Percentiles rank a stretch among this genome's conserved stretches.
Conservation (phyloP, 1,284 basidiomycete species). For the Ustilago nuda region DNA sequence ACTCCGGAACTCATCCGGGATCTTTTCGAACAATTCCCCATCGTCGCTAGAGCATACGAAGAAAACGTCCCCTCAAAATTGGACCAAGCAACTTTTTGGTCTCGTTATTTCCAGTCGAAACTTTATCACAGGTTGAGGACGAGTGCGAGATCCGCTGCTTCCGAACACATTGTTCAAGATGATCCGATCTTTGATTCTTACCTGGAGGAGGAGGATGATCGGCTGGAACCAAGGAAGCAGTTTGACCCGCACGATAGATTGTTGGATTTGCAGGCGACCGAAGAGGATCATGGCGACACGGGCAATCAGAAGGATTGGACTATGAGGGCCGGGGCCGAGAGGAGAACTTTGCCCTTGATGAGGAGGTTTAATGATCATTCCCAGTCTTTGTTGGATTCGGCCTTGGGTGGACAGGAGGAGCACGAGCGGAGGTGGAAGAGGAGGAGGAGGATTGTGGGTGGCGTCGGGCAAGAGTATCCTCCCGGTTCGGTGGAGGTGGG, state of each 20-base stretch:
- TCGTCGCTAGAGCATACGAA: conserved; percentile 88
- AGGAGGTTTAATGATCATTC: conserved; percentile 98
- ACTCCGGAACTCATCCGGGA: conserved; percentile 92
- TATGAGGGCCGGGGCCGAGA: conserved; percentile 93
- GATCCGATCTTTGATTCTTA: conserved; percentile 97
- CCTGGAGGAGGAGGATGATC: conserved; percentile 92
- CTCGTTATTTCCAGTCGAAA: conserved; percentile 92
- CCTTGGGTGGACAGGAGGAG: conserved; percentile 64
- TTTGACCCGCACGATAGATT: conserved; percentile 80
- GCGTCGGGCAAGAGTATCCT: conserved; percentile 63
- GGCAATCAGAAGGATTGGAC: conserved; percentile 90
- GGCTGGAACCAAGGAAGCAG: conserved; percentile 80
- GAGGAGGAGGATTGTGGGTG: conserved; percentile 56
- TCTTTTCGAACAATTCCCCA: conserved; percentile 97
- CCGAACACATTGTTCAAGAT: conserved; percentile 85
- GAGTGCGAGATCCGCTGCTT: conserved; percentile 85
- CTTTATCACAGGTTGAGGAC: conserved; percentile 94
- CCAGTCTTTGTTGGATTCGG: conserved; percentile 80
- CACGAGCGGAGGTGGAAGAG: conserved; percentile 28
- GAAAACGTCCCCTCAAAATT: conserved; percentile 92
- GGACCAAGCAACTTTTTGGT: conserved; percentile 92
- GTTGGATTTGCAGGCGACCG: conserved; percentile 86
- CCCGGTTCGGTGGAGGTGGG: conserved; percentile 16
- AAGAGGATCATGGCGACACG: conserved; percentile 91
- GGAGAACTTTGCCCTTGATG: conserved; percentile 88